phyloP scores from a whole-genome alignment of 257 asterid genomes.

The Voacanga thouarsii region DNA sequence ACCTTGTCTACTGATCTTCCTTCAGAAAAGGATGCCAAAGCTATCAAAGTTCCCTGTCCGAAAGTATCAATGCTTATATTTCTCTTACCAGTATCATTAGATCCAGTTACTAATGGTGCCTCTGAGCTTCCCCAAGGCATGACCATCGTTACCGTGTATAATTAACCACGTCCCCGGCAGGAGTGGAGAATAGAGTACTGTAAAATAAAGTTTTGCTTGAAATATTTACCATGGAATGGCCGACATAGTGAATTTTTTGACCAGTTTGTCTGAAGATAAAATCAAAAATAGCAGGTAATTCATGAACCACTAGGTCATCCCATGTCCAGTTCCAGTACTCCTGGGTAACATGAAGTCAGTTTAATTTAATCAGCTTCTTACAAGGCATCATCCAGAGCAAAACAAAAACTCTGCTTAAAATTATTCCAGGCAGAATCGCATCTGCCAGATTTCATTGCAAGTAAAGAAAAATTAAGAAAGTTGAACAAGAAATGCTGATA shows the following conservation, averaged over 20 bases:
- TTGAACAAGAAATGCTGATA: no score
- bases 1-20: constrained; percentile 67
- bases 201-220: no score
- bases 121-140: no score
- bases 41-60: constrained; percentile 76
- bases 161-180: no score
- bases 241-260: constrained; percentile 34
- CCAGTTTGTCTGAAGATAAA: constrained; percentile 35
- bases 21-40: constrained; percentile 69
- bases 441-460: no score
- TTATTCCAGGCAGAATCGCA: no score
- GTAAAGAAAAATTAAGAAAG: no score
- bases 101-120: background rate
- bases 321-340: constrained; percentile 53
- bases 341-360: constrained; percentile 16
- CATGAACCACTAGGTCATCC: constrained; percentile 44
- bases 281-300: constrained; percentile 28
- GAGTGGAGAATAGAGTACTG: no score
- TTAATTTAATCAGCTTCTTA: no score
- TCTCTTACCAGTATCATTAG: background rate
- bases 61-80: background rate
- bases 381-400: background rate
- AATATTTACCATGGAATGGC: constrained; percentile 42
- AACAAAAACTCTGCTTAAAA: no score
- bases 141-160: no score